These are phyloP conservation scores for Aspergillus coremiiformis DNA, from an alignment of 495 filamentous ascomycete genomes.

Conservation along the genomic window DNA sequence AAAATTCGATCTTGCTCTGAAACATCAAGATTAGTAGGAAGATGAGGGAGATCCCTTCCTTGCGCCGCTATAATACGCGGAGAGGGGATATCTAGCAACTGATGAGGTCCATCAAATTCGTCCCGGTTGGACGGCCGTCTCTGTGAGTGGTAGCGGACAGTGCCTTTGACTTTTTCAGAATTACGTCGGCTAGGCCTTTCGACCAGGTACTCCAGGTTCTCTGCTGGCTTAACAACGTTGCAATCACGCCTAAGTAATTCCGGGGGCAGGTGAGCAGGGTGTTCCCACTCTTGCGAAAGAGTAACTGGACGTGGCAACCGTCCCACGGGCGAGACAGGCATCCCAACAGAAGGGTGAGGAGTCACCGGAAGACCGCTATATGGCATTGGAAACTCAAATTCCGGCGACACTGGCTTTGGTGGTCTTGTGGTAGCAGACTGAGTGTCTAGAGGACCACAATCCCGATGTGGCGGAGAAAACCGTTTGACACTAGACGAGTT, in stretches of 20 bases:
- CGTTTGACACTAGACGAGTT: constrained; percentile 26
- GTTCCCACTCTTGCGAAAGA: constrained; percentile 33
- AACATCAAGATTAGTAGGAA: constrained; percentile 73
- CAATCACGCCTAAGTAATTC: constrained; percentile 28
- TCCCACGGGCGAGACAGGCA: constrained; percentile 34
- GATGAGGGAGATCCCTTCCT: constrained; percentile 70
- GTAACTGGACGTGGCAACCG: constrained; percentile 23
- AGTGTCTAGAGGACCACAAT: constrained; percentile 26
- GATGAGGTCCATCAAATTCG: constrained; percentile 82
- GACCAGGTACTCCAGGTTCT: constrained; percentile 35
- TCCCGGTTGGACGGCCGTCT: constrained; percentile 73
- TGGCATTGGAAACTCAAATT: constrained; percentile 27
- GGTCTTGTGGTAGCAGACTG: constrained; percentile 17
- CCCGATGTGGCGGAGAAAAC: constrained; percentile 25
- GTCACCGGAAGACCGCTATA: constrained; percentile 27
- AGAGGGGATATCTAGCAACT: constrained; percentile 62
- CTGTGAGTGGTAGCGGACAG: constrained; percentile 52
- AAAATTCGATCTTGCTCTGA: constrained; percentile 79
- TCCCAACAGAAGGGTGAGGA: constrained; percentile 24
- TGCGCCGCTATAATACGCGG: constrained; percentile 60
- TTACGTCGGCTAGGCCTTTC: constrained; percentile 34
- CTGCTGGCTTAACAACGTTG: constrained; percentile 26
- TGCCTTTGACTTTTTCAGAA: constrained; percentile 40
- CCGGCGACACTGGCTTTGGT: constrained; percentile 17
- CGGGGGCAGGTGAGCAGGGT: constrained; percentile 26